These are phyloP conservation scores for Noccaea bulbosa DNA, from an alignment of 345 rosid species.

Conservation along the genomic window DNA sequence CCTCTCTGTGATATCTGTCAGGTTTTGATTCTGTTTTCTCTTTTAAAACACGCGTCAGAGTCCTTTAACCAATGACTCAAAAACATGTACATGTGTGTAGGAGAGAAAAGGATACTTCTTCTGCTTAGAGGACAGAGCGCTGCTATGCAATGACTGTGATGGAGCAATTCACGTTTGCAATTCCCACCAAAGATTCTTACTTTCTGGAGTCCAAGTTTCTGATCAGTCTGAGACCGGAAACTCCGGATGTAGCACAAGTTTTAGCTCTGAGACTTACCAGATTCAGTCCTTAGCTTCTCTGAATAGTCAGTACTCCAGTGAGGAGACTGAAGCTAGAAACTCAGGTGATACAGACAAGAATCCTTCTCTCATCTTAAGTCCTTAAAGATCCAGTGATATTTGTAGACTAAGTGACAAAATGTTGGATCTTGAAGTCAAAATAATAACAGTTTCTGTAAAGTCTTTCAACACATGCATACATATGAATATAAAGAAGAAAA, in stretches of 20 bases:
- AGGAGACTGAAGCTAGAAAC: conserved; percentile 41
- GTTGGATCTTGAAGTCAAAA: not conserved
- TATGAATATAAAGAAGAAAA: not conserved
- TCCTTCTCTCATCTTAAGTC: conserved; percentile 18
- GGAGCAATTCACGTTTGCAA: conserved; percentile 42
- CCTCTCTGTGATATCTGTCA: conserved; percentile 50
- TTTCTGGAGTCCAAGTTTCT: conserved; percentile 46
- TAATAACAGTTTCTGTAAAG: conserved; percentile 11
- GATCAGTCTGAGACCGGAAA: conserved; percentile 24
- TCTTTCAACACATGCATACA: not conserved
- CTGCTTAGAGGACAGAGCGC: conserved; percentile 52
- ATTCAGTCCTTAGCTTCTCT: conserved; percentile 33
- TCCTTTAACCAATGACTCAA: not conserved
- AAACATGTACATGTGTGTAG: conserved; percentile 23
- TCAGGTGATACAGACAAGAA: conserved; percentile 29
- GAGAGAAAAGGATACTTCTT: conserved; percentile 44
- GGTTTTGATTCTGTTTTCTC: conserved; percentile 11
- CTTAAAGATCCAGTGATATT: conserved; percentile 43
- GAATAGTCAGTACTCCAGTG: conserved; percentile 34
- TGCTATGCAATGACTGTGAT: conserved; percentile 48
- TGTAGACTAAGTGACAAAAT: not conserved
- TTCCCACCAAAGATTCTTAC: conserved; percentile 47
- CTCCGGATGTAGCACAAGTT: conserved; percentile 35
- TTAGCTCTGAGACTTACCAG: conserved; percentile 38
- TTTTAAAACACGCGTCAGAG: not conserved